phyloP scores from a whole-genome alignment of 2,329 filamentous ascomycete genomes.

The Sporothrix schenckii region DNA sequence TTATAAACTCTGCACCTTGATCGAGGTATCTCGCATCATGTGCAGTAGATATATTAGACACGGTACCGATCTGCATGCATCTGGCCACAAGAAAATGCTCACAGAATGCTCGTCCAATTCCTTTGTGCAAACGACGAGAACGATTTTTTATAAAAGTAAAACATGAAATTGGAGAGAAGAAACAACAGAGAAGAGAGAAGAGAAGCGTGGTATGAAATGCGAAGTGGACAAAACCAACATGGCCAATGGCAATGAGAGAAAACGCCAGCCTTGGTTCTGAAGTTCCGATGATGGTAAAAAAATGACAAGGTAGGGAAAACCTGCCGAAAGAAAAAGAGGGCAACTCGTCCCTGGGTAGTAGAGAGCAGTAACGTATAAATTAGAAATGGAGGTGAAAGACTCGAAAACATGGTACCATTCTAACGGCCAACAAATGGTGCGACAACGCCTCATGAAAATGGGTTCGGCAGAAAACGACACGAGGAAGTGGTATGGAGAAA shows the following conservation, averaged over 20 bases:
- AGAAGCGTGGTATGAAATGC: neutral
- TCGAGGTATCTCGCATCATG: neutral
- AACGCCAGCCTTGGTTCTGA: slow-evolving; percentile 16
- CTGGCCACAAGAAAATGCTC: neutral
- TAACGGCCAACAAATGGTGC: slow-evolving; percentile 12
- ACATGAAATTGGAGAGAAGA: neutral
- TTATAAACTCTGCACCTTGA: too few relatives aligned
- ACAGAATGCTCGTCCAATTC: neutral
- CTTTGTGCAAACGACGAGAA: neutral
- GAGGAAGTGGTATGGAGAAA: neutral
- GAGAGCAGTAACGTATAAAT: neutral
- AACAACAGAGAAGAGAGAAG: neutral
- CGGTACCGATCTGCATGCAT: neutral
- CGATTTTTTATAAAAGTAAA: neutral
- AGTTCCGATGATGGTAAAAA: neutral
- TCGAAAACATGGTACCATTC: slow-evolving; percentile 12
- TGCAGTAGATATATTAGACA: neutral
- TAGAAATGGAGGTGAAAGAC: neutral
- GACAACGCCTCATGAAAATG: slow-evolving; percentile 1
- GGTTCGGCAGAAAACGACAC: neutral
- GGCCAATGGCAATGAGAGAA: neutral
- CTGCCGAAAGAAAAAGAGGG: neutral
- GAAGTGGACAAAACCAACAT: neutral
- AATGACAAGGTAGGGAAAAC: neutral
- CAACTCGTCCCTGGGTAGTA: neutral